These are phyloP conservation scores for Ophiostoma montium DNA, from an alignment of 2,329 filamentous ascomycete species.

Conservation along the genomic window DNA sequence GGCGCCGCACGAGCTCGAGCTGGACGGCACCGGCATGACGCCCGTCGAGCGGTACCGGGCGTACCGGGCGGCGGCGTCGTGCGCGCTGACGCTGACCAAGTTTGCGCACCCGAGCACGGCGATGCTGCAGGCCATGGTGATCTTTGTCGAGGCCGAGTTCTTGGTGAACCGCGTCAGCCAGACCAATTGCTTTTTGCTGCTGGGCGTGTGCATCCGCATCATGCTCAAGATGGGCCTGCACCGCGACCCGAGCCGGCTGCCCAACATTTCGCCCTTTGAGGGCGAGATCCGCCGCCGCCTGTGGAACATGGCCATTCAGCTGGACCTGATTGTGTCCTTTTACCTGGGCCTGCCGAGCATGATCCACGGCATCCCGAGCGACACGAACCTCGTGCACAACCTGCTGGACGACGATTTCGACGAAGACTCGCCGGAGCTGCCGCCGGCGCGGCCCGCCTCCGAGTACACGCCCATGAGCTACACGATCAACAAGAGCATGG, in stretches of 20 bases:
- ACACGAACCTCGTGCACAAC: slow-evolving; percentile 47
- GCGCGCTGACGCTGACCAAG: slow-evolving; percentile 35
- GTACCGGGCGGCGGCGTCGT: slow-evolving; percentile 36
- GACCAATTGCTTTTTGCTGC: slow-evolving; percentile 39
- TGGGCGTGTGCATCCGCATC: slow-evolving; percentile 34
- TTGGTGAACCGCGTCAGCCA: slow-evolving; percentile 35
- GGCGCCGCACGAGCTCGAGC: slow-evolving; percentile 29
- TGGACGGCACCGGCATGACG: slow-evolving; percentile 27
- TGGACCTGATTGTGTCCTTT: slow-evolving; percentile 51
- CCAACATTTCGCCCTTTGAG: slow-evolving; percentile 35
- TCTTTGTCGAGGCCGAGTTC: slow-evolving; percentile 41
- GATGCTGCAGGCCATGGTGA: slow-evolving; percentile 35
- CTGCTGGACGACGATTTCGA: slow-evolving; percentile 52
- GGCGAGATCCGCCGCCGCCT: slow-evolving; percentile 39
- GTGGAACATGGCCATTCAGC: slow-evolving; percentile 40
- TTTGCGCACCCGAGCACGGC: slow-evolving; percentile 34
- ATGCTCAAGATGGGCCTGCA: slow-evolving; percentile 47
- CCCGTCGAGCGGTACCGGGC: slow-evolving; percentile 32
- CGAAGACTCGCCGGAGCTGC: slow-evolving; percentile 38
- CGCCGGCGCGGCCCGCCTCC: slow-evolving; percentile 37
- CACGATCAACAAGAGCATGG: slow-evolving; percentile 33
- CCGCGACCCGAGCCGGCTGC: slow-evolving; percentile 37
- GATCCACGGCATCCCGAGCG: slow-evolving; percentile 48
- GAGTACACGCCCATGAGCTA: slow-evolving; percentile 48
- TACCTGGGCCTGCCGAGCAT: slow-evolving; percentile 55